Evolutionary conservation across 2,329 filamentous ascomycete genomes (phyloP), one percentile per base, ranked within the genome.

Genomic region (Alternaria dauci): DNA sequence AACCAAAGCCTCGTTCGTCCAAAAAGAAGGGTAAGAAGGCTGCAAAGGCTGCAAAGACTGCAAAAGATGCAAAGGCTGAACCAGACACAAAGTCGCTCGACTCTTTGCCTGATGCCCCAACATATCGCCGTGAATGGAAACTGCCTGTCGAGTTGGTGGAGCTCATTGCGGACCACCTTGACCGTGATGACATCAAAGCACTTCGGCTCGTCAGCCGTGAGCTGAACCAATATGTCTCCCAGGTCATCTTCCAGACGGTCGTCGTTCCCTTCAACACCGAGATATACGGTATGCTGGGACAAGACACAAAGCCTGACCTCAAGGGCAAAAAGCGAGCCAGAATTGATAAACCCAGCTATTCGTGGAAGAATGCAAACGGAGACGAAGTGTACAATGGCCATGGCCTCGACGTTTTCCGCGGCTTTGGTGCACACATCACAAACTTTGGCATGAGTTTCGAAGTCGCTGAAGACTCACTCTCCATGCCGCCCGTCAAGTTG

Each of bases 391-490:
- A 82, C 67, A 83, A 83, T 58, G 87, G 87, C 34, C 86, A 86
- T 62, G 87, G 87, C 34, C 84, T 89, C 71, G 81, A 85, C 60
- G 84, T 90, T 32, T 89, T 90, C 66, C 77, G 86, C 65, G 83
- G 84, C 16, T 89, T 90, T 73, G 87, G 87, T 11, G 78, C 79
- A 30, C 83, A 87, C 55, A 89, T 92, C 57, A 79, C 81, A 28
- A 84, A 84, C 54, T 91, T 90, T 69, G 89, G 88, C 5, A 85
- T 92, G 71, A 88, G 87, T 25, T 87, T 91, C 62, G 89, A 91
- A 69, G 82, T 91, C n/a, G 84, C 86, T 56, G 86, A 90, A 70
- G 75, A 78, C 23, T 78, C 79, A 6, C 76, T 85, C 5, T 71
- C 77, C 4, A 71, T 80, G 25, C 87, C 88, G 8, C 86, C 86